Evolutionary conservation across 1,284 basidiomycete genomes (phyloP).

Genomic region (Thecaphora thlaspeos): DNA sequence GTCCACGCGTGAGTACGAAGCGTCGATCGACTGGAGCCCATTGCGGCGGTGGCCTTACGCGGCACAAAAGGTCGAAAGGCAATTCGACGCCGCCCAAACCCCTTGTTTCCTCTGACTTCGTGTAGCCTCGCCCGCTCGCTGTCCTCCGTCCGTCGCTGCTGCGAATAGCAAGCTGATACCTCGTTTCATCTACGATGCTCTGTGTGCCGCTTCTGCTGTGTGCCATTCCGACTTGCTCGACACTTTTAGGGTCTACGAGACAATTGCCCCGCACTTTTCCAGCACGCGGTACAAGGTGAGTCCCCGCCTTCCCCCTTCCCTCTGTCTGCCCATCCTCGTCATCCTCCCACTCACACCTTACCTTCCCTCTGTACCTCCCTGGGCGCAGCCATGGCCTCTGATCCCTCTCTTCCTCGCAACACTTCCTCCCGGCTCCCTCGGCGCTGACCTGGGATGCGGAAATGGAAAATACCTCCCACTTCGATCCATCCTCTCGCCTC

Average conservation of each 20-base stretch:
- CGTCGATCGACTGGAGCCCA: no score
- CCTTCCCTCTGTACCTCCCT: no score
- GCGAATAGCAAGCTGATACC: neutral
- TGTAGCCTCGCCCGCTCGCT: no score
- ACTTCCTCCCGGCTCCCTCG: constrained; percentile 75
- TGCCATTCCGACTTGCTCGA: neutral
- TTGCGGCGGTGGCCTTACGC: no score
- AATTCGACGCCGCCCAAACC: no score
- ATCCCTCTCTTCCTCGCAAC: constrained; percentile 76
- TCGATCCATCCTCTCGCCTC: constrained; percentile 31
- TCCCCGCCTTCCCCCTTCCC: neutral
- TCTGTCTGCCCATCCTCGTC: no score
- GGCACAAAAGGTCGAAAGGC: no score
- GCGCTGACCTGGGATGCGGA: constrained; percentile 91
- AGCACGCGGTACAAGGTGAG: constrained; percentile 86
- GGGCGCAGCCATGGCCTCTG: constrained; percentile 83
- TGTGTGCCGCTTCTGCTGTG: neutral
- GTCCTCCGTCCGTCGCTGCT: neutral
- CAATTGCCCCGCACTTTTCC: constrained; percentile 87
- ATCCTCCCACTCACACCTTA: no score
- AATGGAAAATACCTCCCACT: constrained; percentile 87
- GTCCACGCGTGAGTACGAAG: constrained; percentile 51
- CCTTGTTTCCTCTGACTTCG: no score
- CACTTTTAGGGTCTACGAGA: constrained; percentile 71
- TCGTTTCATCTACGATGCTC: no score